These are phyloP conservation scores for Hordeum marinum DNA, from an alignment of 176 grass and related monocot species.

Conservation along the genomic window DNA sequence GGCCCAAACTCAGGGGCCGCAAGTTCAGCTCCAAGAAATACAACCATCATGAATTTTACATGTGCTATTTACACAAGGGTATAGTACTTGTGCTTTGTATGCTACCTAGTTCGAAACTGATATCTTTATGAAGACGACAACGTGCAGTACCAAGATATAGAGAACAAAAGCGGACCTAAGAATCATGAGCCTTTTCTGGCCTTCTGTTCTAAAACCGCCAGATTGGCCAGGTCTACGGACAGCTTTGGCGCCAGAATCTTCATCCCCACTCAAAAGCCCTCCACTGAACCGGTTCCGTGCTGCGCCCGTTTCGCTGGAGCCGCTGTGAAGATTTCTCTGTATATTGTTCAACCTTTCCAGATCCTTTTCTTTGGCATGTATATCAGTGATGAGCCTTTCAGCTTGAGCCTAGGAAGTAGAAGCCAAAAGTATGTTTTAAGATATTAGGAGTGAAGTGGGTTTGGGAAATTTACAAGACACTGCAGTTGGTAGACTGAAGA, in stretches of 20 bases:
- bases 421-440: background rate
- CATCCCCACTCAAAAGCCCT: constrained; percentile 14
- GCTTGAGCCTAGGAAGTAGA: constrained; percentile 56
- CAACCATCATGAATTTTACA: background rate
- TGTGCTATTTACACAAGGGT: constrained; percentile 23
- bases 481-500: background rate
- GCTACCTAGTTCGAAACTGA: constrained; percentile 47
- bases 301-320: constrained; percentile 28
- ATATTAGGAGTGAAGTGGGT: background rate
- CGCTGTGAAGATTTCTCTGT: constrained; percentile 31
- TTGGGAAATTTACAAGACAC: background rate
- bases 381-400: constrained; percentile 59
- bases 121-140: constrained; percentile 84
- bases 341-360: constrained; percentile 62
- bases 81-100: background rate
- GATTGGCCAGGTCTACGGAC: constrained; percentile 21
- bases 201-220: constrained; percentile 47
- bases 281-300: constrained; percentile 46
- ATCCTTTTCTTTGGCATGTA: constrained; percentile 72
- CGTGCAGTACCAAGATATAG: constrained; percentile 79
- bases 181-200: constrained; percentile 60
- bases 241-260: constrained; percentile 44
- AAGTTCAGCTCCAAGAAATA: background rate
- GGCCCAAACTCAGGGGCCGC: background rate
- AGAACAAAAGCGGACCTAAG: constrained; percentile 79